A percentile compares a stretch with the other conserved stretches of the same genome.
phyloP scores from a whole-genome alignment of 345 rosid species.

The Gossypium australe region DNA sequence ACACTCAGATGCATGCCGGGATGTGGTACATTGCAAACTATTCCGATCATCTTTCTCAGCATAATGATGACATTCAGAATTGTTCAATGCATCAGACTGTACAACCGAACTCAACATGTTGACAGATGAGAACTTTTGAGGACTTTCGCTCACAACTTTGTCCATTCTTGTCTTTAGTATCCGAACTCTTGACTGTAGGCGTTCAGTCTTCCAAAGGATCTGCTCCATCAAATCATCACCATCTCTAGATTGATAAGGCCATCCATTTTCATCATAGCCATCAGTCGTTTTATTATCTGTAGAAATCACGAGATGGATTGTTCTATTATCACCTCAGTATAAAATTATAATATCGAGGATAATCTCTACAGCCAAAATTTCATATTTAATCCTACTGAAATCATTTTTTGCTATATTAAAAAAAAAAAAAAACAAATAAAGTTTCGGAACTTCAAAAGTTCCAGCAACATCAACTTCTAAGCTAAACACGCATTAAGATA shows the following conservation, averaged over 20 bases:
- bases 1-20: constrained; percentile 17
- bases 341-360: background rate
- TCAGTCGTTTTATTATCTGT: constrained; percentile 34
- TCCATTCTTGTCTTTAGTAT: constrained; percentile 55
- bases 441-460: background rate
- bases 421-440: background rate
- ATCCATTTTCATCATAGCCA: constrained; percentile 34
- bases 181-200: constrained; percentile 33
- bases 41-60: constrained; percentile 34
- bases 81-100: constrained; percentile 16
- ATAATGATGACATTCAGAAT: constrained; percentile 33
- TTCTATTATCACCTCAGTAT: background rate
- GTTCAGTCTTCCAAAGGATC: constrained; percentile 58
- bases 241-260: constrained; percentile 34
- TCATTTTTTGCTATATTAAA: background rate
- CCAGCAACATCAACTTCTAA: background rate
- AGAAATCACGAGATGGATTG: constrained; percentile 12
- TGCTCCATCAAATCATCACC: constrained; percentile 37
- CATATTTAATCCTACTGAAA: background rate
- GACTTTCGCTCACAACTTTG: constrained; percentile 54
- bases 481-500: background rate
- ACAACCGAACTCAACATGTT: constrained; percentile 38
- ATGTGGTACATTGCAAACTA: constrained; percentile 8
- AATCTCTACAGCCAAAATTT: background rate
- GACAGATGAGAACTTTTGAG: constrained; percentile 43